Conservation (phyloP, 2,329 filamentous ascomycete species). For the Paramyrothecium roridum region DNA sequence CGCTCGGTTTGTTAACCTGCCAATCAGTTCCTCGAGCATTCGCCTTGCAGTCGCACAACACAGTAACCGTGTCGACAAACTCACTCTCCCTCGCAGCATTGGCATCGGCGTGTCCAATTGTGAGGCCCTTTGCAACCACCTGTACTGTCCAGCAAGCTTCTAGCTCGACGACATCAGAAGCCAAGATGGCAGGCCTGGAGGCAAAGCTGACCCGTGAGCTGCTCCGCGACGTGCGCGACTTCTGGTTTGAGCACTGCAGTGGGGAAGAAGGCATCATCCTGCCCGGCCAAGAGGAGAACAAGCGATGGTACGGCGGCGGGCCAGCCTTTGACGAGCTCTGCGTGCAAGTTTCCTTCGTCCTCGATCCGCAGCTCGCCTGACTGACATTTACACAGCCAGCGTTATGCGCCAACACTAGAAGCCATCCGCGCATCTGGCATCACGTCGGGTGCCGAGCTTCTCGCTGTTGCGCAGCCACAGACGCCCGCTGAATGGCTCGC, state of each 20-base stretch:
- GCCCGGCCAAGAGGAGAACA: slow-evolving; percentile 17
- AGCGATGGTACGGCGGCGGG: slow-evolving; percentile 31
- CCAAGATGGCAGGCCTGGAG: too few relatives aligned
- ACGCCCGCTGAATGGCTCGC: slow-evolving; percentile 38
- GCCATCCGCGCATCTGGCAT: slow-evolving; percentile 22
- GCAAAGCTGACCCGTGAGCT: slow-evolving; percentile 20
- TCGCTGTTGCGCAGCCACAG: slow-evolving; percentile 20
- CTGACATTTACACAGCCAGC: slow-evolving; percentile 14
- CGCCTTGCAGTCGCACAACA: too few relatives aligned
- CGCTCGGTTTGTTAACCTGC: too few relatives aligned
- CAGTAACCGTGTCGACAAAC: too few relatives aligned
- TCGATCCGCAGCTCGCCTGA: neutral
- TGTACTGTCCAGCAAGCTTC: too few relatives aligned
- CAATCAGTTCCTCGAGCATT: too few relatives aligned
- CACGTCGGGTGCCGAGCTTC: slow-evolving; percentile 23
- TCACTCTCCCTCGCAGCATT: too few relatives aligned
- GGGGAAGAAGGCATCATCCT: slow-evolving; percentile 20
- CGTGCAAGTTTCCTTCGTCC: slow-evolving; percentile 21
- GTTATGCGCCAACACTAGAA: slow-evolving; percentile 28
- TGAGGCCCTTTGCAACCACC: too few relatives aligned
- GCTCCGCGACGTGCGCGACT: slow-evolving; percentile 25
- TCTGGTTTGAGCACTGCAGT: slow-evolving; percentile 35
- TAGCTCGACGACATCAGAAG: too few relatives aligned
- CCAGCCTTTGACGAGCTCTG: slow-evolving; percentile 31
- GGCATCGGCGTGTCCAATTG: too few relatives aligned